These are phyloP conservation scores for Sugiyamaella marilandica DNA, from an alignment of 805 yeast species.

Conservation along the genomic window DNA sequence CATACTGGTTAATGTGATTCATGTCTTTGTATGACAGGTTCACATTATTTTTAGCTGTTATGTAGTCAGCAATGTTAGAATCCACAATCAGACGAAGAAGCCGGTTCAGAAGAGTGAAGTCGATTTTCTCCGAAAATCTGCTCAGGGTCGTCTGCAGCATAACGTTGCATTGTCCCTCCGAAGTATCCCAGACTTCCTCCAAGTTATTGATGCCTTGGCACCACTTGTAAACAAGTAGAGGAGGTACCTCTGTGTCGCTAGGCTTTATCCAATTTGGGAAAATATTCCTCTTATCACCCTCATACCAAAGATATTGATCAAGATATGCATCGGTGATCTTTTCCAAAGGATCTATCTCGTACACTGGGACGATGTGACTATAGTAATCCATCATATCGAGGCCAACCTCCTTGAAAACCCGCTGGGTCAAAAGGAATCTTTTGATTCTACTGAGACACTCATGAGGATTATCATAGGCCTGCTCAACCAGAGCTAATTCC, in stretches of 20 bases:
- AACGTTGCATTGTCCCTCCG: constrained; percentile 72
- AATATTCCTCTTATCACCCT: constrained; percentile 76
- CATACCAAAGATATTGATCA: constrained; percentile 95
- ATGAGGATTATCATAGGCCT: constrained; percentile 95
- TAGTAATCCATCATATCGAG: constrained; percentile 90
- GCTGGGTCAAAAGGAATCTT: constrained; percentile 73
- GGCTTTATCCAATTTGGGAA: constrained; percentile 98
- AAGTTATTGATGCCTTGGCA: constrained; percentile 84
- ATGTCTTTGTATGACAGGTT: constrained; percentile 83
- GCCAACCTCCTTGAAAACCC: constrained; percentile 86
- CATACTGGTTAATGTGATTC: constrained; percentile 88
- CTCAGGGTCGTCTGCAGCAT: constrained; percentile 72
- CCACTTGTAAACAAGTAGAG: constrained; percentile 88
- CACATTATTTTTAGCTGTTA: constrained; percentile 83
- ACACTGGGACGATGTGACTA: constrained; percentile 78
- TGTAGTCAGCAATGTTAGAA: constrained; percentile 89
- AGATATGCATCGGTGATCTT: constrained; percentile 94
- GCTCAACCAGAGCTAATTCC: constrained; percentile 88
- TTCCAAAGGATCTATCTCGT: constrained; percentile 84
- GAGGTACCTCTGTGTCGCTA: constrained; percentile 89
- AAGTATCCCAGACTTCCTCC: constrained; percentile 70
- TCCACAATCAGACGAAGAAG: constrained; percentile 77
- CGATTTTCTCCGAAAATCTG: constrained; percentile 78
- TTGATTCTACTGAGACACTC: constrained; percentile 84
- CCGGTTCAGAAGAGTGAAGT: constrained; percentile 79